Evolutionary conservation across 202 grass and related monocot genomes (phyloP), one percentile per base, ranked within the genome.

Genomic region (Digitaria exilis): DNA sequence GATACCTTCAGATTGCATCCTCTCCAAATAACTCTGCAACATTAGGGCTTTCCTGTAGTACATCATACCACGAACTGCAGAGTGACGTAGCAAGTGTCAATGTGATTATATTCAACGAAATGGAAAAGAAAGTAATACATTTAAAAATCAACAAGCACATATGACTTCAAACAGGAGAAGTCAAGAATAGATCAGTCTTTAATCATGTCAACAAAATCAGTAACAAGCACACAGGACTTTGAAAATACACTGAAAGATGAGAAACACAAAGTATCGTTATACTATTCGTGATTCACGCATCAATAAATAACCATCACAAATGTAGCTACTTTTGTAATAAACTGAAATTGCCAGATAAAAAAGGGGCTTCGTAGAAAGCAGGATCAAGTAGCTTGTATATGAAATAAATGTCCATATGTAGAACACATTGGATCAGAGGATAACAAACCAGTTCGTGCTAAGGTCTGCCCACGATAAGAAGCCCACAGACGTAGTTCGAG

Each of bases 41-140:
- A 97, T 94, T 73, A 97, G 92, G 56, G 94, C 94, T 78, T 97
- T 97, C 66, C 94, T 92, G 19, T 97, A 97, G 84, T 97, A 97
- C 94, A 97, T 97, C 94, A 97, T 97, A 24, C 94, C 94, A 78
- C 92, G 94, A 63, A 97, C 94, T 97, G 82, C 79, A 92, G 46
- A 45, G 74, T 58, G 68, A 71, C 30, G 71, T 14, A 82, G 67
- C 56, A 65, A 51, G 29, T 12, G 56, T 80, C 29, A 26, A 71
- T 63, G 46, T 31, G 60, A 75, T 65, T 41, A 31, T 25, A 35
- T 65, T 50, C 3, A 39, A 73, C 50, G 4, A 16, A 70, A 1
- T 46, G 42, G 18, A 2, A 28, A 71, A 71, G 0, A 10, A 10
- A 50, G 45, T 72, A 31, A 37, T 54, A 46, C 37, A 43, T 39